Evolutionary conservation across 2,329 filamentous ascomycete species (phyloP).

Genomic region (Dactylella cylindrospora): DNA sequence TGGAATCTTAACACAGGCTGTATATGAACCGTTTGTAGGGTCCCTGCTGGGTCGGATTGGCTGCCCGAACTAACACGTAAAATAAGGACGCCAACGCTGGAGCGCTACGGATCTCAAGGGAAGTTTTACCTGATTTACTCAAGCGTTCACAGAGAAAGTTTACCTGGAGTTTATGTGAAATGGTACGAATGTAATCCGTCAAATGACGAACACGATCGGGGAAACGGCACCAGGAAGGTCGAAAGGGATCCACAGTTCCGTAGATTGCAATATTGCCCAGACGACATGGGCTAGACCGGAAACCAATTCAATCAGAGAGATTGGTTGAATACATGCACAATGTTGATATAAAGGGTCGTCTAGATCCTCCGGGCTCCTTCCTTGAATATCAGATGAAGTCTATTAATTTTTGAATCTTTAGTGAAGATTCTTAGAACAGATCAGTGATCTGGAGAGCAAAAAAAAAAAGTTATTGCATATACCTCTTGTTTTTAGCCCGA

Average conservation of each 20-base stretch:
- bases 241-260: slow-evolving; percentile 9
- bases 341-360: slow-evolving; percentile 42
- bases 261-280: slow-evolving; percentile 12
- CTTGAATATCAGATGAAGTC: slow-evolving; percentile 11
- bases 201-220: slow-evolving; percentile 13
- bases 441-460: slow-evolving; percentile 40
- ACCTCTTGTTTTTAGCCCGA: slow-evolving; percentile 2
- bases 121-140: no score
- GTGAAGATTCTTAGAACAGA: slow-evolving; percentile 9
- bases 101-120: slow-evolving; percentile 15
- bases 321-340: slow-evolving; percentile 14
- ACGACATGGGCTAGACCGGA: slow-evolving; percentile 4
- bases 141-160: neutral
- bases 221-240: slow-evolving; percentile 21
- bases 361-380: neutral
- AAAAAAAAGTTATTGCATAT: neutral
- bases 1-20: no score
- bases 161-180: neutral
- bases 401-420: slow-evolving; percentile 14
- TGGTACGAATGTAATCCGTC: neutral
- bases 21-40: no score
- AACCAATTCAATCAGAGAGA: neutral
- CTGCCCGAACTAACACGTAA: no score
- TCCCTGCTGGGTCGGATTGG: no score
- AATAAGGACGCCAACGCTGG: no score